phyloP scores from a whole-genome alignment of 139 green algal species.

The Tetradesmus lagerheimii region DNA sequence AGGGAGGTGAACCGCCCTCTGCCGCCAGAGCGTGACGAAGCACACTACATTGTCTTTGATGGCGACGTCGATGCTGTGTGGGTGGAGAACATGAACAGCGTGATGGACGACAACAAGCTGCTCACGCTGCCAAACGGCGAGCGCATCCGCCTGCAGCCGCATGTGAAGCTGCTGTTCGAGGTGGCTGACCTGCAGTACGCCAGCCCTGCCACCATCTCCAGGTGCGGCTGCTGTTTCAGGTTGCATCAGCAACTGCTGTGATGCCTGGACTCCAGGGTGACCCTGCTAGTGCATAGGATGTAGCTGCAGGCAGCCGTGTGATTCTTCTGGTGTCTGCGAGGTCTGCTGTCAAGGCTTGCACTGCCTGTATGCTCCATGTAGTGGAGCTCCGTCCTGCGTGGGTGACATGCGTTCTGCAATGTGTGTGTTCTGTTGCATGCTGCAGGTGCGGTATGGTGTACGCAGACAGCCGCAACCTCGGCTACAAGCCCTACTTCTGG shows the following conservation, averaged over 20 bases:
- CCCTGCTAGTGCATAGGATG: too few species aligned
- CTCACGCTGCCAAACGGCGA: conserved; percentile 90
- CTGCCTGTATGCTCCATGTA: too few species aligned
- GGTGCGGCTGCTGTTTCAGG: not conserved
- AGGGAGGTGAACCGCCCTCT: conserved; percentile 46
- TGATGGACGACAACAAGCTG: conserved; percentile 93
- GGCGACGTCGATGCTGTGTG: conserved; percentile 92
- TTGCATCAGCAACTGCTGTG: too few species aligned
- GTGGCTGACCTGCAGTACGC: conserved; percentile 80
- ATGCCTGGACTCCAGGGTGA: too few species aligned
- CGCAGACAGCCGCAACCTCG: conserved; percentile 91
- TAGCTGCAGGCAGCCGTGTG: too few species aligned
- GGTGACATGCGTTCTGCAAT: not conserved
- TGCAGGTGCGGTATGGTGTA: conserved; percentile 91
- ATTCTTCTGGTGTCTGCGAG: too few species aligned
- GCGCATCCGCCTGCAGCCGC: conserved; percentile 84
- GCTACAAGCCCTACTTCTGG: conserved; percentile 82
- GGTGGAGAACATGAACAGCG: conserved; percentile 94
- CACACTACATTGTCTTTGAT: conserved; percentile 89
- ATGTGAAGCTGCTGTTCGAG: conserved; percentile 94
- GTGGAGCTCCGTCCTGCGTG: not conserved
- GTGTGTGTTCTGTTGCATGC: not conserved
- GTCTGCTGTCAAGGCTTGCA: too few species aligned
- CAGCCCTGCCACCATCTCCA: conserved; percentile 89
- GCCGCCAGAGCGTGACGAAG: conserved; percentile 80